Evolutionary conservation across 176 grass and related monocot species (phyloP).

Genomic region (Aechmea fasciata): DNA sequence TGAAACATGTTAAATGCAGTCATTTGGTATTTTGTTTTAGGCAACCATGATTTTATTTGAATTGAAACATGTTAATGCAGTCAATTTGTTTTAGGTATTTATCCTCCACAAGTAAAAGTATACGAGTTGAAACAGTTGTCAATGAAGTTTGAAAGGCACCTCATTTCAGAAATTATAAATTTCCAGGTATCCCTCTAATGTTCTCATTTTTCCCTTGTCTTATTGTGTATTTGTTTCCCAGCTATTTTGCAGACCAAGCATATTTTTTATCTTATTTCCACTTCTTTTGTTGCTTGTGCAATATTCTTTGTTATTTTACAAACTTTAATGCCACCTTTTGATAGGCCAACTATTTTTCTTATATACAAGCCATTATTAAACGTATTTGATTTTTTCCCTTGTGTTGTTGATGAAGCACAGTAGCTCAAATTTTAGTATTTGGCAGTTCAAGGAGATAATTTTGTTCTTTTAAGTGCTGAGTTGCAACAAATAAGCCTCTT

Average conservation of each 20-base stretch:
- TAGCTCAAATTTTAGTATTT: too few relatives aligned
- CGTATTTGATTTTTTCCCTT: too few relatives aligned
- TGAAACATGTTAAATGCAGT: too few relatives aligned
- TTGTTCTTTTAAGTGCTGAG: too few relatives aligned
- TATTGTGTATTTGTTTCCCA: not conserved
- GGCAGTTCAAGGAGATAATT: too few relatives aligned
- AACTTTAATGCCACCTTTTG: not conserved
- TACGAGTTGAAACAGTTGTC: slow-evolving; percentile 82
- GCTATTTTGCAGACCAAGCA: not conserved
- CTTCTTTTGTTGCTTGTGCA: slow-evolving; percentile 2
- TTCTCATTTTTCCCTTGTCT: not conserved
- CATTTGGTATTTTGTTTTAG: too few relatives aligned
- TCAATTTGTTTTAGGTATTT: slow-evolving; percentile 48
- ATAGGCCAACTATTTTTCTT: too few relatives aligned
- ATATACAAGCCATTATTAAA: too few relatives aligned
- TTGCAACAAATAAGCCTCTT: too few relatives aligned
- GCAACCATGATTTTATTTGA: not conserved
- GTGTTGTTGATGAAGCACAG: too few relatives aligned
- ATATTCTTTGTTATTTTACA: slow-evolving; percentile 19
- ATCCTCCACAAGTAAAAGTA: slow-evolving; percentile 91
- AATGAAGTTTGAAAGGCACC: slow-evolving; percentile 85
- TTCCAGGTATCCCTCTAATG: slow-evolving; percentile 39
- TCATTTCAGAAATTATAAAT: slow-evolving; percentile 82
- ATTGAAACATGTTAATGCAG: not conserved
- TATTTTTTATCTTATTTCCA: slow-evolving; percentile 7